Evolutionary conservation across 2,329 filamentous ascomycete species (phyloP).

Genomic region (Alternaria tenuissima): DNA sequence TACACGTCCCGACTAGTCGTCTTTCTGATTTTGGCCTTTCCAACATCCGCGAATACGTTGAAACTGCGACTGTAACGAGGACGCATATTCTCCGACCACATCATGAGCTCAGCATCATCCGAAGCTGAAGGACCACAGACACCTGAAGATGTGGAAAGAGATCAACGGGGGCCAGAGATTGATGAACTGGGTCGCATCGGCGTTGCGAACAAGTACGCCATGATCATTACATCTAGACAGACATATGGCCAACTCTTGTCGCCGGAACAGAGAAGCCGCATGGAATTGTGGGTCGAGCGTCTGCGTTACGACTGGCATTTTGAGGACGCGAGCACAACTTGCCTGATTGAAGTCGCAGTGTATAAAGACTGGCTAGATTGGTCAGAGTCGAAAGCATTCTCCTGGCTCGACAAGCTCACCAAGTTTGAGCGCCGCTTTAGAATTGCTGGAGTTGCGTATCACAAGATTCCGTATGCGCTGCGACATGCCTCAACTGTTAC

Average conservation of each 20-base stretch:
- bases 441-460: conserved; percentile 8
- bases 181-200: background rate
- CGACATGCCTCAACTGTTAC: background rate
- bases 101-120: background rate
- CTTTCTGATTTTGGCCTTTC: background rate
- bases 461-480: conserved; percentile 9
- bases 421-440: conserved; percentile 15
- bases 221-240: background rate
- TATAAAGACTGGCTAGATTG: conserved; percentile 17
- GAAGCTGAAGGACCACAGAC: background rate
- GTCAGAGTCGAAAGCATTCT: background rate
- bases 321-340: background rate
- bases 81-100: background rate
- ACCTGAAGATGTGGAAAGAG: background rate
- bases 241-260: background rate
- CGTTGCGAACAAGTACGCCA: background rate
- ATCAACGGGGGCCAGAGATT: background rate
- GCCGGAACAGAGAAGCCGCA: background rate
- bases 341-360: background rate
- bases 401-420: conserved; percentile 12
- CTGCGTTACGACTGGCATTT: background rate
- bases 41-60: background rate
- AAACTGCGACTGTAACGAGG: background rate
- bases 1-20: background rate
- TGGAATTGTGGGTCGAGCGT: background rate